Conservation (phyloP, 2,329 filamentous ascomycete species). For the Fusarium sp. region DNA sequence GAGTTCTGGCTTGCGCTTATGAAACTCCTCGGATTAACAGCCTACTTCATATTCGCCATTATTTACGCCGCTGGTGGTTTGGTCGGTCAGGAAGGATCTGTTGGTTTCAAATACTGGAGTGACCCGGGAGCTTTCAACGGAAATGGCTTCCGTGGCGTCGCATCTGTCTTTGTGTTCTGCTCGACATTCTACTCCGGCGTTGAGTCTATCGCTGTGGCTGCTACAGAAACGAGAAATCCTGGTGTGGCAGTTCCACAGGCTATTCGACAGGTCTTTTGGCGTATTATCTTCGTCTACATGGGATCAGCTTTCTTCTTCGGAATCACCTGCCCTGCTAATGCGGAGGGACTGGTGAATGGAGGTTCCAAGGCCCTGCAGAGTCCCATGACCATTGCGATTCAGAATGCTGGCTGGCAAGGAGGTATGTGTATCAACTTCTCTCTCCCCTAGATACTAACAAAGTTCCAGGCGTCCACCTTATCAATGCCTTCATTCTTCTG, state of each 20-base stretch:
- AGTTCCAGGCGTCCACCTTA: constrained; percentile 66
- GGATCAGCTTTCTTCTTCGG: constrained; percentile 78
- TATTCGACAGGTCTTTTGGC: constrained; percentile 68
- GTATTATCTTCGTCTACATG: constrained; percentile 71
- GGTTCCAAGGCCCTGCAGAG: constrained; percentile 71
- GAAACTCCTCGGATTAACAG: constrained; percentile 74
- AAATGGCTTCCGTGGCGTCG: constrained; percentile 71
- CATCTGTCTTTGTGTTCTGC: constrained; percentile 73
- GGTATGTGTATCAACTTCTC: constrained; percentile 49
- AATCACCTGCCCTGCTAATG: constrained; percentile 75
- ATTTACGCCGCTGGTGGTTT: constrained; percentile 75
- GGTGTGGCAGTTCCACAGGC: constrained; percentile 63
- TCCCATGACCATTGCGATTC: constrained; percentile 77
- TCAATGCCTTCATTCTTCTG: constrained; percentile 79
- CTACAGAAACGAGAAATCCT: constrained; percentile 67
- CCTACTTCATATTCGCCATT: constrained; percentile 78
- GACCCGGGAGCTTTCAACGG: constrained; percentile 73
- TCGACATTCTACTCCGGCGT: constrained; percentile 76
- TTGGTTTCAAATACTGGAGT: constrained; percentile 77
- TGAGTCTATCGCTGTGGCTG: constrained; percentile 68
- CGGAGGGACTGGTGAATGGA: constrained; percentile 68
- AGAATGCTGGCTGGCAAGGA: constrained; percentile 75
- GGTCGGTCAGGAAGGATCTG: constrained; percentile 60
- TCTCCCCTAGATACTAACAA: constrained; percentile 1
- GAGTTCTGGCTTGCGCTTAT: constrained; percentile 82